Percentiles rank a stretch among this genome's conserved stretches.
Evolutionary conservation across 2,329 filamentous ascomycete species (phyloP).

Genomic region (Microcera coccophila): DNA sequence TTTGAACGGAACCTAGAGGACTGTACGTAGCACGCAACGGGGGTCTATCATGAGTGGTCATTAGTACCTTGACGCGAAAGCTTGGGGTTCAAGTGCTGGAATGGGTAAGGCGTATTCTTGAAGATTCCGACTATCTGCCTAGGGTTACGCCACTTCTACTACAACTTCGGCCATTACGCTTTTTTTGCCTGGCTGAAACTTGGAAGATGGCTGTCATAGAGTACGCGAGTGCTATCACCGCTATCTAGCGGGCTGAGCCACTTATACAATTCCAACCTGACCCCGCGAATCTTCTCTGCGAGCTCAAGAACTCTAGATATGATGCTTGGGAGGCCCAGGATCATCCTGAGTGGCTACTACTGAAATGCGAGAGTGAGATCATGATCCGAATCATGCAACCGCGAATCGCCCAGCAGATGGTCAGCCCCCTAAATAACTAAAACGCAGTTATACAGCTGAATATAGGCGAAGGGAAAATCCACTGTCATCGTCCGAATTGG

Average conservation of each 20-base stretch:
- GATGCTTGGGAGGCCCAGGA: conserved; percentile 49
- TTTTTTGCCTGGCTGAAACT: conserved; percentile 24
- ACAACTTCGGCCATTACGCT: conserved; percentile 24
- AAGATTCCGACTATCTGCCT: conserved; percentile 13
- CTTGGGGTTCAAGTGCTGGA: too few species aligned
- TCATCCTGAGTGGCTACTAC: conserved; percentile 57
- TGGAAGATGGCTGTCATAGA: conserved; percentile 37
- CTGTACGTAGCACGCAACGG: neutral
- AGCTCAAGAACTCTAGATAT: conserved; percentile 50
- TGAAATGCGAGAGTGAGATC: conserved; percentile 62
- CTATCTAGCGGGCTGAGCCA: conserved; percentile 41
- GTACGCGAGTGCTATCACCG: conserved; percentile 40
- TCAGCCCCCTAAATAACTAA: conserved; percentile 28
- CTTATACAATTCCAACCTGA: conserved; percentile 30
- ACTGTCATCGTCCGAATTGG: conserved; percentile 67
- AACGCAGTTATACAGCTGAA: conserved; percentile 63
- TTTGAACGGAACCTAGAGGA: conserved; percentile 3
- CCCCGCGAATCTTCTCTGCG: conserved; percentile 34
- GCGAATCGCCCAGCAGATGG: conserved; percentile 56
- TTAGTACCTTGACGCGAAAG: neutral
- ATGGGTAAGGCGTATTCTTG: neutral
- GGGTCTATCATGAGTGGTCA: neutral
- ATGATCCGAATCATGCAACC: conserved; percentile 58
- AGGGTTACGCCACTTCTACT: conserved; percentile 35
- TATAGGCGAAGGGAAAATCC: conserved; percentile 69